Evolutionary conservation across 1,139 yeast genomes (phyloP), one percentile per base, ranked within the genome.

Genomic region (Geotrichum histeridarum): DNA sequence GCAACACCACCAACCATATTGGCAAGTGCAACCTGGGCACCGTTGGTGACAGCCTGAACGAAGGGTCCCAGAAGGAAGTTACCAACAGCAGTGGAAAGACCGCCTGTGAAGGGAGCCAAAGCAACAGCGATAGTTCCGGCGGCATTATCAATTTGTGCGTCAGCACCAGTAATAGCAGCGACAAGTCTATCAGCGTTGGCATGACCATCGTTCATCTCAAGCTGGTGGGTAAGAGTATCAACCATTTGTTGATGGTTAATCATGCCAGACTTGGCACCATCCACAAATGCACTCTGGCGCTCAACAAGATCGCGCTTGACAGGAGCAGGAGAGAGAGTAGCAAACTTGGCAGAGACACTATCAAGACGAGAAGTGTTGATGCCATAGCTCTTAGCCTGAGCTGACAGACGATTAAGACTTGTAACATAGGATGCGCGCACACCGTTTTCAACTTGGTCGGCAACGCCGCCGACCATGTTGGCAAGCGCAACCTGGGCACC

Each of bases 41-140:
- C 67, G 57, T 63, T 60, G 55, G 67, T 63, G 32, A 63, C 56
- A 15, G 64, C 57, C 57, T 64, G 67, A 27, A 58, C 61, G 39
- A 63, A 55, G 43, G 67, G 66, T 12, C 67, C 67, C 8, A 62
- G 57, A 9, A 63, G 50, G 36, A 57, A 55, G 47, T 59, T 56
- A 18, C 63, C 66, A 37, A 67, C 57, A 4, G 60, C 64, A 48
- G 55, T 59, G 22, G 63, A 56, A 8, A 64, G 60, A 15, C 60
- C 61, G 8, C 59, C 60, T 14, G 64, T 59, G 15, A 62, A 31
- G 33, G 67, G 67, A 17, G 63, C 58, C 18, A 64, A 55, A 18
- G 63, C 64, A 15, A 36, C 42, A 45, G 47, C 47, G 8, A 37
- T 54, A n/a, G 50, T 45, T 18, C 45, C 54, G 27, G 45, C 22